Percentiles rank a stretch among this genome's conserved stretches.
Evolutionary conservation across 192 early-diverging fungal genomes (phyloP).

Genomic region (Entomortierella parvispora): DNA sequence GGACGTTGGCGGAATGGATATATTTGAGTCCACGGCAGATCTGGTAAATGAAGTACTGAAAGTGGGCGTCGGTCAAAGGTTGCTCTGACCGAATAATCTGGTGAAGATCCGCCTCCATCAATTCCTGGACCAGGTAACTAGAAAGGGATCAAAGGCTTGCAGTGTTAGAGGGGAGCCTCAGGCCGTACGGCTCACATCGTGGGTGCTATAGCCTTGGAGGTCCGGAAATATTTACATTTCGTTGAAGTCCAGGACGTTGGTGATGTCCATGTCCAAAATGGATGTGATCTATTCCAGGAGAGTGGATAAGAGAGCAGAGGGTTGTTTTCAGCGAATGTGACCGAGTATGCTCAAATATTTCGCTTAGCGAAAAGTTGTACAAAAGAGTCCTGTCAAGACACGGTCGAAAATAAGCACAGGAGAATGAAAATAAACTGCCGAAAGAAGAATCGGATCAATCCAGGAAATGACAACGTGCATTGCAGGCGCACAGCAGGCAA

Average conservation of each 20-base stretch:
- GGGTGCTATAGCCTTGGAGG: too few relatives aligned
- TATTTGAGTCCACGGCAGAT: conserved; percentile 97
- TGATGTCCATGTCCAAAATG: conserved; percentile 91
- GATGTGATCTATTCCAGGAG: conserved; percentile 73
- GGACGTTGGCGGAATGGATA: conserved; percentile 97
- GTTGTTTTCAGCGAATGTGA: conserved; percentile 7
- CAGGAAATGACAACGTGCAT: too few relatives aligned
- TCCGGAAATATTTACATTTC: too few relatives aligned
- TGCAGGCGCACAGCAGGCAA: too few relatives aligned
- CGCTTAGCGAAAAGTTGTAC: too few relatives aligned
- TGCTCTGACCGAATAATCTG: conserved; percentile 96
- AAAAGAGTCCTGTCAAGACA: too few relatives aligned
- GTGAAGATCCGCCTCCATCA: conserved; percentile 99
- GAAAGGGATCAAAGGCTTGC: conserved; percentile 3
- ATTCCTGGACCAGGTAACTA: conserved; percentile 92
- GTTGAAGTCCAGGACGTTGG: conserved; percentile 87
- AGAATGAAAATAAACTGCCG: too few relatives aligned
- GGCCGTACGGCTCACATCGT: background rate
- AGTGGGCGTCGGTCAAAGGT: conserved; percentile 95
- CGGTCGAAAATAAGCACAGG: too few relatives aligned
- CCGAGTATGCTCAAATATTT: too few relatives aligned
- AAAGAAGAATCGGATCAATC: too few relatives aligned
- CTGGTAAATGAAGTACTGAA: conserved; percentile 99
- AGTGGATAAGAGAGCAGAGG: background rate
- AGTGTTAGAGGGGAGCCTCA: background rate